A percentile compares a stretch with the other conserved stretches of the same genome.
Conservation (phyloP, 352 stramenopile species). For the Globisporangium lucens region DNA sequence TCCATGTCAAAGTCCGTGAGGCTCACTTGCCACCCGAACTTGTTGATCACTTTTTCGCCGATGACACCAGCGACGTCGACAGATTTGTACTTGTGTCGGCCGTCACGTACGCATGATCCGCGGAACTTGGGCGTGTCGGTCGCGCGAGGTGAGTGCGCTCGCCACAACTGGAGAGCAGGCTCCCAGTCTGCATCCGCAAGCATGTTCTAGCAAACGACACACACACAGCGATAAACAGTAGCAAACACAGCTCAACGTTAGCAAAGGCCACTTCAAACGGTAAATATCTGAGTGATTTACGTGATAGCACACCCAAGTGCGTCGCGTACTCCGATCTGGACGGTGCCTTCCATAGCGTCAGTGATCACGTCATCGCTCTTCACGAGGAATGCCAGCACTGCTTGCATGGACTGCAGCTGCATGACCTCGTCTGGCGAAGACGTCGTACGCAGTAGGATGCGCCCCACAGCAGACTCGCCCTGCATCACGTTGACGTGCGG, state of each 20-base stretch:
- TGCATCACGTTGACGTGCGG: constrained; percentile 69
- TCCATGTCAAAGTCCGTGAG: constrained; percentile 67
- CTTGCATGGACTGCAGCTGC: constrained; percentile 53
- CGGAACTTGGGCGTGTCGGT: constrained; percentile 50
- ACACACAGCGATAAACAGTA: not conserved
- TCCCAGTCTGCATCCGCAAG: constrained; percentile 52
- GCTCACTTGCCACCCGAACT: constrained; percentile 62
- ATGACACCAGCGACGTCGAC: constrained; percentile 60
- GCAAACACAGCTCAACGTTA: not conserved
- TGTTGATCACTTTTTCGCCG: constrained; percentile 48
- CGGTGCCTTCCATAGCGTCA: constrained; percentile 35
- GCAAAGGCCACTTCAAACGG: not conserved
- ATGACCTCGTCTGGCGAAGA: constrained; percentile 50
- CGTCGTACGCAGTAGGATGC: constrained; percentile 55
- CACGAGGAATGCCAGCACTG: constrained; percentile 52
- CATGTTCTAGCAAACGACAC: constrained; percentile 30
- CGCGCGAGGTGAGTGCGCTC: constrained; percentile 27
- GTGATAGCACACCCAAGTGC: not conserved
- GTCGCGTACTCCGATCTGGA: constrained; percentile 58
- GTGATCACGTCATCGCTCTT: constrained; percentile 59
- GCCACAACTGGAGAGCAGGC: constrained; percentile 56
- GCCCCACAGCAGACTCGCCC: constrained; percentile 65
- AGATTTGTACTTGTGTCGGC: constrained; percentile 71
- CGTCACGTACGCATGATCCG: constrained; percentile 76
- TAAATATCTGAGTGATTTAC: not conserved